phyloP scores from a whole-genome alignment of 2,329 filamentous ascomycete species.

The Aspergillus hiratsukae region DNA sequence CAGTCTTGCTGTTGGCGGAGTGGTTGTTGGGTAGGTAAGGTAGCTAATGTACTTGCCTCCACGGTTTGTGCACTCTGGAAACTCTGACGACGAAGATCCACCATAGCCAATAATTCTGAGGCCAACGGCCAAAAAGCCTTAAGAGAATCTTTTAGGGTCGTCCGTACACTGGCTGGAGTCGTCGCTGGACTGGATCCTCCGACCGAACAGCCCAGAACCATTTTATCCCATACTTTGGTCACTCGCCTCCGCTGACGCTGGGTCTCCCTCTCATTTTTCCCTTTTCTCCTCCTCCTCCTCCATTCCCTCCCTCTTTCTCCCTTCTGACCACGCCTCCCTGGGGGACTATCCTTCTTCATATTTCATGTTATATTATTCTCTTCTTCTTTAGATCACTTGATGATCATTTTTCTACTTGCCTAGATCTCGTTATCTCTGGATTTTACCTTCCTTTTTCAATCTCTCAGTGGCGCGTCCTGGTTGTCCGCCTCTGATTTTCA shows the following conservation, averaged over 20 bases:
- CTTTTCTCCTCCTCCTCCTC: conserved; percentile 4
- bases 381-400: conserved; percentile 11
- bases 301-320: conserved; percentile 8
- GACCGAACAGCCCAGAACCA: not conserved
- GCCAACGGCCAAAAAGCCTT: not conserved
- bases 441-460: conserved; percentile 16
- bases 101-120: not conserved
- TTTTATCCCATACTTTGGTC: not conserved
- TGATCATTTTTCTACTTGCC: conserved; percentile 3
- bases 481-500: conserved; percentile 35
- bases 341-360: conserved; percentile 16
- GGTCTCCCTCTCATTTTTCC: not conserved
- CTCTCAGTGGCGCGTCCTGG: conserved; percentile 31
- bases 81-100: not conserved
- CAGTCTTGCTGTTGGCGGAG: not conserved
- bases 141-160: not conserved
- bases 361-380: conserved; percentile 19
- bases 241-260: not conserved
- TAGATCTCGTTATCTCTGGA: conserved; percentile 29
- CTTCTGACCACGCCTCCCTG: conserved; percentile 13
- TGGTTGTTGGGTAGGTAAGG: not conserved
- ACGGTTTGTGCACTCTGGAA: not conserved
- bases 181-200: not conserved
- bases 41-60: not conserved
- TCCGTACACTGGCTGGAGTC: not conserved